Conservation (phyloP, 202 grass and related monocot genomes). For the Brachypodium distachyon region DNA sequence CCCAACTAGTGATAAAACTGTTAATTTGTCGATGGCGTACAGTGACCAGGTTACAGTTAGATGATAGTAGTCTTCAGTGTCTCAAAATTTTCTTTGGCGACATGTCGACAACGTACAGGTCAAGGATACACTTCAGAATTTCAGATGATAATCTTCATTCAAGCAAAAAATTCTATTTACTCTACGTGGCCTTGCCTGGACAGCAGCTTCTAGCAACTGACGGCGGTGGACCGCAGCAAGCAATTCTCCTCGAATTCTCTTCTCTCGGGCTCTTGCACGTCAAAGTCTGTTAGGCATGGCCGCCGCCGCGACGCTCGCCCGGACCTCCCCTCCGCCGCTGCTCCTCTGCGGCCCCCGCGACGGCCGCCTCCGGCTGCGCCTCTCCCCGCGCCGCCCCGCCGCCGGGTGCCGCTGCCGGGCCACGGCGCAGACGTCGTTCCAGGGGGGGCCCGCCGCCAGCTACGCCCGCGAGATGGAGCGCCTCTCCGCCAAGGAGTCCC, state of each 20-base stretch:
- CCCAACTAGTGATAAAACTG: too few relatives aligned
- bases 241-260: neutral
- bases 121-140: too few relatives aligned
- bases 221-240: neutral
- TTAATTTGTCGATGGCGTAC: too few relatives aligned
- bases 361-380: slow-evolving; percentile 8
- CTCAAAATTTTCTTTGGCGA: too few relatives aligned
- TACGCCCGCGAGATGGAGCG: slow-evolving; percentile 98
- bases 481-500: slow-evolving; percentile 89
- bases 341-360: neutral
- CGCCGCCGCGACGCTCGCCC: slow-evolving; percentile 4
- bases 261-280: neutral
- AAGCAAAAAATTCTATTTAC: neutral
- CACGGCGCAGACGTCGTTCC: slow-evolving; percentile 70
- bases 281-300: slow-evolving; percentile 25
- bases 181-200: neutral
- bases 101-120: too few relatives aligned
- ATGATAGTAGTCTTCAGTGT: too few relatives aligned
- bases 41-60: too few relatives aligned
- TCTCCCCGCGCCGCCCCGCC: slow-evolving; percentile 17
- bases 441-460: slow-evolving; percentile 53
- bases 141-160: too few relatives aligned
- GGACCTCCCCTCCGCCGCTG: neutral
- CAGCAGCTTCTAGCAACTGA: neutral
- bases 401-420: slow-evolving; percentile 35